Evolutionary conservation across 805 yeast genomes (phyloP), one percentile per base, ranked within the genome.

Genomic region (Ogataea populi-albae): DNA sequence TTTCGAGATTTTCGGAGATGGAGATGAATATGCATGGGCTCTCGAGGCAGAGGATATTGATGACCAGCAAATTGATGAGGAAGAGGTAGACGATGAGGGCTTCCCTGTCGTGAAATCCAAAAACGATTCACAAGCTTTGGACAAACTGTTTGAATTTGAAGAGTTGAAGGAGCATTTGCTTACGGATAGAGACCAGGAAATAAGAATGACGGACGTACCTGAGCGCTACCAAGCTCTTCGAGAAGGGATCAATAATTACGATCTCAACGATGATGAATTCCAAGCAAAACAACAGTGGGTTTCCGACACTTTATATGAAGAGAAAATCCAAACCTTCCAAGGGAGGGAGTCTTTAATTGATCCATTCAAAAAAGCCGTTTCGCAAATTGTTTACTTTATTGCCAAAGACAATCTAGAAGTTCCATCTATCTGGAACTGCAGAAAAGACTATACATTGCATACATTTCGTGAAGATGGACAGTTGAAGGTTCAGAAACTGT

Each of bases 11-110:
- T 93, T 93, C 57, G 98, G 98, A 47, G 94, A 88, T 59, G 98
- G 98, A 34, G 88, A 81, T 46, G 97, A 91, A 55, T 93, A 93
- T 61, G 96, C 86, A 38, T 93, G 98, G 98, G 98, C 98, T 9
- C 68, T 93, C 37, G 96, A 87, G 54, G 93, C 86, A 19, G 96
- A 89, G 63, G 79, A 75, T 43, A 71, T 69, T 37, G 81, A 75
- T 47, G 81, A 73, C 32, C 63, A 56, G 27, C 60, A 46, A 3
- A 43, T 49, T 4, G 45, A 44, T 23, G 54, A 49, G 26, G 66
- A 61, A 27, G 68, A 64, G 23, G 69, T 63, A 17, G 71, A 66
- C 15, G 65, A 66, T 5, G 61, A 53, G 11, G 57, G 54, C 3
- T 62, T 62, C 25, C 36, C 52, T 8, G 35, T 52, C 24, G 50